Conservation (phyloP, 441 rosid species). For the Hypseocharis bilobata region DNA sequence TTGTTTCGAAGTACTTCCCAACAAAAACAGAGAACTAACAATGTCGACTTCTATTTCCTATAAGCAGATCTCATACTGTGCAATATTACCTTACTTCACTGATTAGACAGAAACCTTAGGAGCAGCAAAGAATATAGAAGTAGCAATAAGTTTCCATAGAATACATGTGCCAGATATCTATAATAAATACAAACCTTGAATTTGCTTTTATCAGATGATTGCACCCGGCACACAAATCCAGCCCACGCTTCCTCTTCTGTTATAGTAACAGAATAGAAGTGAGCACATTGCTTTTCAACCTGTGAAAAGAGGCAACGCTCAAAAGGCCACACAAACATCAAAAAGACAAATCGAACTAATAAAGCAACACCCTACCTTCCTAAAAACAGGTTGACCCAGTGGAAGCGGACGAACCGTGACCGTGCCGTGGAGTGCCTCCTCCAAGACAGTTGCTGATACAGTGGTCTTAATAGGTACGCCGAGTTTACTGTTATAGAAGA, state of each 20-base stretch:
- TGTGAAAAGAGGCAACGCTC: constrained; percentile 31
- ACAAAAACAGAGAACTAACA: background rate
- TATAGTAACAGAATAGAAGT: constrained; percentile 75
- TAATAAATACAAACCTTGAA: constrained; percentile 54
- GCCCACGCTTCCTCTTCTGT: constrained; percentile 77
- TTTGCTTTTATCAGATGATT: constrained; percentile 88
- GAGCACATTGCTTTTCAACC: constrained; percentile 98
- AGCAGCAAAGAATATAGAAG: background rate
- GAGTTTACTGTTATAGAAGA: constrained; percentile 52
- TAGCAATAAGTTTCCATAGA: background rate
- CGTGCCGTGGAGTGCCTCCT: constrained; percentile 81
- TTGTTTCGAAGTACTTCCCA: constrained; percentile 1
- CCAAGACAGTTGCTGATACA: constrained; percentile 81
- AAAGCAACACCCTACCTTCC: constrained; percentile 47
- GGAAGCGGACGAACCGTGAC: constrained; percentile 52
- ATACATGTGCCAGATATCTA: constrained; percentile 8
- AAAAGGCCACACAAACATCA: constrained; percentile 18
- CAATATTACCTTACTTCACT: background rate
- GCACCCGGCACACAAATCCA: constrained; percentile 81
- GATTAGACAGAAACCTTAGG: background rate
- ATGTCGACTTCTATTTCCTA: background rate
- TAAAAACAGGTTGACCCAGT: constrained; percentile 50
- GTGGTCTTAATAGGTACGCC: constrained; percentile 96
- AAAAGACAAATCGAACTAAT: constrained; percentile 15
- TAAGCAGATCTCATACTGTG: background rate